Percentiles rank a stretch among this genome's conserved stretches.
Evolutionary conservation across 306 rosid genomes (phyloP).

Genomic region (Calophaca sinica): DNA sequence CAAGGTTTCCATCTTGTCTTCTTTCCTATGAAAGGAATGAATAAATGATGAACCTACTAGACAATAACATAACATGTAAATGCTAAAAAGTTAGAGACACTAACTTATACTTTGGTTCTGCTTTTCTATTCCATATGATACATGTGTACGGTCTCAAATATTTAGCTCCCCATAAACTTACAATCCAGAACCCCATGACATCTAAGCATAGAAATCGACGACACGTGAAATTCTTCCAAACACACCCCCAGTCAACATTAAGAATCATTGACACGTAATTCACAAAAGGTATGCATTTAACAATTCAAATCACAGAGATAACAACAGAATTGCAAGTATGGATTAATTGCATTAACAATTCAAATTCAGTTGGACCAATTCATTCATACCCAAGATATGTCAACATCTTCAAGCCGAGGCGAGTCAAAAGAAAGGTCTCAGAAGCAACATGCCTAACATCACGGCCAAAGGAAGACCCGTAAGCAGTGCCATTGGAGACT

Average conservation of each 20-base stretch:
- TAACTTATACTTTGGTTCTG: neutral
- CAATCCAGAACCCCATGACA: constrained; percentile 24
- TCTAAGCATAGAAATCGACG: neutral
- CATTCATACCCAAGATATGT: constrained; percentile 70
- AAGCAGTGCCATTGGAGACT: constrained; percentile 1
- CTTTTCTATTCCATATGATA: neutral
- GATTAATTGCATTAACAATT: neutral
- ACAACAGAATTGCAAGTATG: neutral
- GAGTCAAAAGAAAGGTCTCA: constrained; percentile 68
- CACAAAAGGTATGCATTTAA: neutral
- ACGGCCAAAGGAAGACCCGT: constrained; percentile 42
- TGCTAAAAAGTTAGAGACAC: neutral
- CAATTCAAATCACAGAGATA: constrained; percentile 1
- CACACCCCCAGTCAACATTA: neutral
- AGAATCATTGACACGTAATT: neutral
- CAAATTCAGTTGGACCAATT: neutral
- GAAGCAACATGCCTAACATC: constrained; percentile 67
- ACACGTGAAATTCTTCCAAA: constrained; percentile 6
- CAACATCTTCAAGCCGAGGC: constrained; percentile 71
- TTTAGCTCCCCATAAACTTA: neutral
- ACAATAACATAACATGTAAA: neutral
- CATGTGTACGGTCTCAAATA: neutral
- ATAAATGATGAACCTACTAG: no score
- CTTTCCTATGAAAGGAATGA: constrained; percentile 8
- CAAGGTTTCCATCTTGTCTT: neutral